Percentiles rank a stretch among this genome's conserved stretches.
These are phyloP conservation scores for Hyphopichia pseudoburtonii DNA, from an alignment of 1,139 yeast species.

Conservation along the genomic window DNA sequence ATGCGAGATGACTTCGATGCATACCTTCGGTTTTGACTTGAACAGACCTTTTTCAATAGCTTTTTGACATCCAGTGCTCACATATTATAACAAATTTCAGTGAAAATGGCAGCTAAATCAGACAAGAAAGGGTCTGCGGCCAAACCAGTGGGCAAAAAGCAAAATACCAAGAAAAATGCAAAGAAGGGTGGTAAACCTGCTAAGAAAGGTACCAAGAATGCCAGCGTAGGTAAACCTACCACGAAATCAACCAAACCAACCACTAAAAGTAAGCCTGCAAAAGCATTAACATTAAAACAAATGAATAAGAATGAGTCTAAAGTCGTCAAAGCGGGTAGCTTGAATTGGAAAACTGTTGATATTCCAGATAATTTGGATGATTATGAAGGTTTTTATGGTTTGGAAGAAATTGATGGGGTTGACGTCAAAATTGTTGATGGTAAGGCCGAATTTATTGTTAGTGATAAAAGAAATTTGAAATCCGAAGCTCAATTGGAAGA, in stretches of 20 bases:
- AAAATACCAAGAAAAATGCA: no score
- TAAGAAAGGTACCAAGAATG: not conserved
- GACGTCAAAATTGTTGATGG: constrained; percentile 72
- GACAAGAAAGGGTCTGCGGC: not conserved
- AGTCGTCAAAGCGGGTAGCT: constrained; percentile 48
- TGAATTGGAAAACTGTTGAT: constrained; percentile 79
- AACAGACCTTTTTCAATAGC: not conserved
- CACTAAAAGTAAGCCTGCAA: constrained; percentile 13
- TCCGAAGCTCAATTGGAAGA: constrained; percentile 12
- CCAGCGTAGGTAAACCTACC: constrained; percentile 6
- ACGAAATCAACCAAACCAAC: constrained; percentile 17
- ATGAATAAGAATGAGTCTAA: constrained; percentile 35
- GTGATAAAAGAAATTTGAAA: constrained; percentile 31
- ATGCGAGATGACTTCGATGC: not conserved
- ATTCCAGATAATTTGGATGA: constrained; percentile 84
- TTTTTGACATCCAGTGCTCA: not conserved
- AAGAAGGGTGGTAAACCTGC: not conserved
- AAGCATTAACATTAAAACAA: constrained; percentile 31
- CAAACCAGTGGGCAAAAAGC: not conserved
- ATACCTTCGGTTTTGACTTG: no score
- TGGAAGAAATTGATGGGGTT: constrained; percentile 94
- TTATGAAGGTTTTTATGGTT: constrained; percentile 85
- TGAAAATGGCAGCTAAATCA: not conserved
- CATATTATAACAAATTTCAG: not conserved
- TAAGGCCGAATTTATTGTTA: constrained; percentile 58